Evolutionary conservation across 306 rosid genomes (phyloP).

Genomic region (Cucumis cinereus): DNA sequence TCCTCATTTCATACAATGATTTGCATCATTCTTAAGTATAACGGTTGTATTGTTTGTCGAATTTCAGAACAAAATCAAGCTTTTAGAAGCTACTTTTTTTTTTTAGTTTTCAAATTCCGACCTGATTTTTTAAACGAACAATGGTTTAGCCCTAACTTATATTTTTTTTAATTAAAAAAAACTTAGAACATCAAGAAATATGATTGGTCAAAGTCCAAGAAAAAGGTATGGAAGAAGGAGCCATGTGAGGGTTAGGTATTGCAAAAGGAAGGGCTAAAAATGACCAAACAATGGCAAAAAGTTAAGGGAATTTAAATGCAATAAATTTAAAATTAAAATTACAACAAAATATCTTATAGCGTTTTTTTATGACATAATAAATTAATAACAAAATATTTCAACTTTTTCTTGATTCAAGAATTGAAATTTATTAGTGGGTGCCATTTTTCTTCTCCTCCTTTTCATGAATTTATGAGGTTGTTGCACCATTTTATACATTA

Average conservation of each 20-base stretch:
- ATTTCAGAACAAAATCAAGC: too few relatives aligned
- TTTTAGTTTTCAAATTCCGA: too few relatives aligned
- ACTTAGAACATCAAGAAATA: not conserved
- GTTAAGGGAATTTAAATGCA: not conserved
- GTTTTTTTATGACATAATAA: not conserved
- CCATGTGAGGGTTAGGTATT: constrained; percentile 9
- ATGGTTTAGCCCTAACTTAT: too few relatives aligned
- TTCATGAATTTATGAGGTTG: constrained; percentile 8
- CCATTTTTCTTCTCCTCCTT: not conserved
- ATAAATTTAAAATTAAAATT: not conserved
- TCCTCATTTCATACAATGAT: too few relatives aligned
- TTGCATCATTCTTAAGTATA: too few relatives aligned
- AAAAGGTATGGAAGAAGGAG: not conserved
- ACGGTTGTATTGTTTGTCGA: too few relatives aligned
- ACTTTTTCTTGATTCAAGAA: not conserved
- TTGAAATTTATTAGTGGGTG: not conserved
- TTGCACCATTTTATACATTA: constrained; percentile 1
- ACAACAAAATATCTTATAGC: not conserved
- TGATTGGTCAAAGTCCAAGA: not conserved
- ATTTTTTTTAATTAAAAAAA: not conserved
- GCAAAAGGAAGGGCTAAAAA: not conserved
- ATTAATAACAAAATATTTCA: too few relatives aligned
- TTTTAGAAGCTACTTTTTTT: too few relatives aligned
- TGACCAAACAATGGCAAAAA: not conserved
- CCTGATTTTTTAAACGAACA: too few relatives aligned